Evolutionary conservation across 2,329 filamentous ascomycete species (phyloP), one percentile per base, ranked within the genome.

Genomic region (Dothideomycetes sp.): DNA sequence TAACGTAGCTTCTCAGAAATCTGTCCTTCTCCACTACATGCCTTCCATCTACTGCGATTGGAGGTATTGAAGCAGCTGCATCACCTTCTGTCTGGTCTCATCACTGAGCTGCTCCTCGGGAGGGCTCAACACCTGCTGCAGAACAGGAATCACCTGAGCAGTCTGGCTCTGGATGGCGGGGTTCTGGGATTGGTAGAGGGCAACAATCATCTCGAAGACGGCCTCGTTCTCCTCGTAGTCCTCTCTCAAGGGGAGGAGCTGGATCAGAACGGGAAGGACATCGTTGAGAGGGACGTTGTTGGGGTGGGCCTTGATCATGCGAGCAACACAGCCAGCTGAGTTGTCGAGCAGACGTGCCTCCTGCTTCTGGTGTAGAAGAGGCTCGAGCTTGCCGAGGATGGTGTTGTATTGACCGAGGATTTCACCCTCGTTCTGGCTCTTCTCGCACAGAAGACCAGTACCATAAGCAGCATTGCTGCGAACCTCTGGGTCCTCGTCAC

Each of bases 151-250:
- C 43, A 91, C 69, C 56, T 77, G 71, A 25, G 77, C 72, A 4
- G 84, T 87, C 33, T 86, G 70, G 53, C 75, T 69, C 61, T 80
- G 76, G 33, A 88, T 73, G 2, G 78, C 82, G 10, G 73, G 66
- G 63, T 89, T 81, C 49, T 77, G 73, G 47, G 73, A 68, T 52
- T 82, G 74, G 61, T 87, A 95, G 49, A 96, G 74, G 63, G 83
- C 80, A 62, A 84, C 81, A 55, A 98, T 81, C 76, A 88, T 93
- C 61, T 82, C 76, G 67, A 82, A 98, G 45, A 96, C 80, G 7
- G 91, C 87, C 54, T 85, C 84, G 65, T 98, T 96, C 75, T 96
- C 91, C 64, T 95, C 87, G 54, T 77, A 96, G 62, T 96, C 91
- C 59, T 94, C 88, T 62, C 84, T 84, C 47, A 96, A 71, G 8